Evolutionary conservation across 108 stramenopile species (phyloP).

Genomic region (Bacterosira constricta): DNA sequence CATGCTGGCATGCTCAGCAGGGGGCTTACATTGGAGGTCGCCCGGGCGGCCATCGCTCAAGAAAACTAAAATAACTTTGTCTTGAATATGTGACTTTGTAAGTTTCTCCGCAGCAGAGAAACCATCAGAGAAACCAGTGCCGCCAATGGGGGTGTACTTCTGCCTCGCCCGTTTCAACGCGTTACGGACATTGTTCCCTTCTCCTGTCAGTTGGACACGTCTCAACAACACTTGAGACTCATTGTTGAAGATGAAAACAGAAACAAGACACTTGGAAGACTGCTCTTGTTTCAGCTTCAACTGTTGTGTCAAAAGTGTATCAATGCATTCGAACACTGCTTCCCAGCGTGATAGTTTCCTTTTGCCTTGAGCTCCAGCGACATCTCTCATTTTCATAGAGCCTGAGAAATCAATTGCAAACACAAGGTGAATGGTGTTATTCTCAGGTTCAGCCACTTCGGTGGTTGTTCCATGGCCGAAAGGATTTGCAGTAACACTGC

Average conservation of each 20-base stretch:
- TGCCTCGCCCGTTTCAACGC: not conserved
- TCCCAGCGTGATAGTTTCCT: constrained; percentile 4
- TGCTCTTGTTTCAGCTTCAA: not conserved
- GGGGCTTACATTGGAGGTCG: not conserved
- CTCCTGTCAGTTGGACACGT: not conserved
- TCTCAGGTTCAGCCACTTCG: not conserved
- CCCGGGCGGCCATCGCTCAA: constrained; percentile 6
- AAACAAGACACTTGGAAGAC: not conserved
- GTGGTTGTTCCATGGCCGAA: too few species aligned
- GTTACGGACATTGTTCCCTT: not conserved
- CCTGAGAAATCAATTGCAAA: constrained; percentile 11
- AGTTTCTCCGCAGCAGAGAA: not conserved
- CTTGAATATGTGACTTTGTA: not conserved
- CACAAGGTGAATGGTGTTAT: not conserved
- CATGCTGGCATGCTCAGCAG: not conserved
- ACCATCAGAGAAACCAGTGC: constrained; percentile 2
- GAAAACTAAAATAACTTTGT: constrained; percentile 5
- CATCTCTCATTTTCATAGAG: not conserved
- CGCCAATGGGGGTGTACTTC: not conserved
- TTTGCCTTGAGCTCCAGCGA: not conserved
- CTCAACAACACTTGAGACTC: not conserved
- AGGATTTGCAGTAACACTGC: too few species aligned
- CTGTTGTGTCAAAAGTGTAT: not conserved
- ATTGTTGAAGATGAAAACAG: constrained; percentile 2
- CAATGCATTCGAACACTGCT: constrained; percentile 2